Percentiles rank a stretch among this genome's conserved stretches.
These are phyloP conservation scores for Penicillium egyptiacum DNA, from an alignment of 495 filamentous ascomycete species.

Conservation along the genomic window DNA sequence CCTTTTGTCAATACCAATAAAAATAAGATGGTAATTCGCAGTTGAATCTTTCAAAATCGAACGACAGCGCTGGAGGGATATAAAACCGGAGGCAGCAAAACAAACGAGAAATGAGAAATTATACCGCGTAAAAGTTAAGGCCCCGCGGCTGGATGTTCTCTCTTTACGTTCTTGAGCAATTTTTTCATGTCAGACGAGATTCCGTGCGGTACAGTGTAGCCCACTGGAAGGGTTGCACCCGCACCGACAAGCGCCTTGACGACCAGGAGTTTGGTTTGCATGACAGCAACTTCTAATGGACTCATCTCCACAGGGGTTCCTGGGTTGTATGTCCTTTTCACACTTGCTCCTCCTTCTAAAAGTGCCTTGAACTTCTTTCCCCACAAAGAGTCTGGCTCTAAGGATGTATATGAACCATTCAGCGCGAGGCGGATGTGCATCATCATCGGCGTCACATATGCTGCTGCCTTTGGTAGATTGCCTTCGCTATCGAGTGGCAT, in stretches of 20 bases:
- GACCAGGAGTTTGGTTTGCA: not conserved
- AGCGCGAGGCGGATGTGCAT: not conserved
- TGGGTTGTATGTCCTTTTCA: not conserved
- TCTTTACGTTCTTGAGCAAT: not conserved
- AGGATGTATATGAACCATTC: no score
- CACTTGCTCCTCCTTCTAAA: not conserved
- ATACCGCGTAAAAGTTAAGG: not conserved
- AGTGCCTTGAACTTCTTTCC: not conserved
- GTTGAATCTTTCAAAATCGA: not conserved
- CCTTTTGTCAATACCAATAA: not conserved
- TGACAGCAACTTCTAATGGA: not conserved
- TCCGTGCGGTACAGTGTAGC: not conserved
- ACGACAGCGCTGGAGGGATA: not conserved
- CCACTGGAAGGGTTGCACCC: not conserved
- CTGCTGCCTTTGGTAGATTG: not conserved
- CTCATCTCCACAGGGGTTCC: not conserved
- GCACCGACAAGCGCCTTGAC: not conserved
- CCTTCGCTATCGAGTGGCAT: not conserved
- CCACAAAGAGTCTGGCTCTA: not conserved
- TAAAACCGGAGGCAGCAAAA: no score
- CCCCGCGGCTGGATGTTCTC: not conserved
- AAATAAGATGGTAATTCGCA: not conserved
- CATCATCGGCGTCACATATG: conserved; percentile 5
- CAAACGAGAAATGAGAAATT: no score
- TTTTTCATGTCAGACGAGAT: not conserved